Evolutionary conservation across 1,139 yeast genomes (phyloP).

Genomic region (Zygosaccharomyces sapae): DNA sequence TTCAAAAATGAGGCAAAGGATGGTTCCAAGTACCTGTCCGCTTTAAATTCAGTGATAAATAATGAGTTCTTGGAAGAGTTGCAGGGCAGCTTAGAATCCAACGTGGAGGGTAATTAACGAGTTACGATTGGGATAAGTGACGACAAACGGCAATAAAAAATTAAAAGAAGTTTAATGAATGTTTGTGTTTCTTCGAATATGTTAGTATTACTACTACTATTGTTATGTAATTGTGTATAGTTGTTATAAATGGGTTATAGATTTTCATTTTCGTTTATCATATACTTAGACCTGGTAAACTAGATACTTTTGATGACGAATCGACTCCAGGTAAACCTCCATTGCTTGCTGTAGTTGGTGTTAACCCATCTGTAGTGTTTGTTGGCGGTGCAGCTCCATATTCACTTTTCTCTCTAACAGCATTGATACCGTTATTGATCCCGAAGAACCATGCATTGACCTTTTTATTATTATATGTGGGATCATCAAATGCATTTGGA

Average conservation of each 20-base stretch:
- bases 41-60: slow-evolving; percentile 13
- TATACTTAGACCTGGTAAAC: slow-evolving; percentile 19
- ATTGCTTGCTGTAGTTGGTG: slow-evolving; percentile 6
- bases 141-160: neutral
- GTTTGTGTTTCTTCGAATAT: slow-evolving; percentile 3
- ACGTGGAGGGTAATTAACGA: slow-evolving; percentile 6
- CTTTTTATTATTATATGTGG: slow-evolving; percentile 69
- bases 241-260: slow-evolving; percentile 6
- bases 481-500: slow-evolving; percentile 75
- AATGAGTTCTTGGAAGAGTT: slow-evolving; percentile 14
- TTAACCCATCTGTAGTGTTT: slow-evolving; percentile 9
- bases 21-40: slow-evolving; percentile 11
- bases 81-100: slow-evolving; percentile 10
- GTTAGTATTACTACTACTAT: too few species aligned
- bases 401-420: slow-evolving; percentile 39
- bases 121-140: neutral
- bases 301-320: slow-evolving; percentile 11
- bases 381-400: slow-evolving; percentile 37
- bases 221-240: slow-evolving; percentile 1
- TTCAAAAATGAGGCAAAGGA: slow-evolving; percentile 14
- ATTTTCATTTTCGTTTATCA: slow-evolving; percentile 4
- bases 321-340: slow-evolving; percentile 13
- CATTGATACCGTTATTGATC: slow-evolving; percentile 61
- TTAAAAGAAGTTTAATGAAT: slow-evolving; percentile 11
- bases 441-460: slow-evolving; percentile 71